Evolutionary conservation across 192 early-diverging fungal species (phyloP), one percentile per base, ranked within the genome.

Genomic region (Podila horticola): DNA sequence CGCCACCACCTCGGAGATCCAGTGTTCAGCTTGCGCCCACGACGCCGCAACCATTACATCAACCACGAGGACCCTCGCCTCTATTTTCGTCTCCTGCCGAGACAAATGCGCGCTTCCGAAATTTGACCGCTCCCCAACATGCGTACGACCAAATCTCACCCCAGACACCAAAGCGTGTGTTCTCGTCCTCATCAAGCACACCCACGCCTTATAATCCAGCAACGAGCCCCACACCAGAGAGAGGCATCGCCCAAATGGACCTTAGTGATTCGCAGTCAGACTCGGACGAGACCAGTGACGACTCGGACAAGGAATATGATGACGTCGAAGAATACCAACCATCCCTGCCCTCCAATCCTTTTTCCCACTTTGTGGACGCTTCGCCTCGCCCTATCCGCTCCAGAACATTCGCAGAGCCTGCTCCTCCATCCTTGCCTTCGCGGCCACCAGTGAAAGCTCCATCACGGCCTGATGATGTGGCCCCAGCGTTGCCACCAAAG

Each of bases 241-340:
- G 71, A 59, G 77, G 77, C 36, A 60, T 73, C 34, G 71, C 77
- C 38, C 66, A 63, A 22, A 72, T 73, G 62, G 77, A 81, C 15
- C 34, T 81, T 36, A 81, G 77, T 26, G 77, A 81, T 34, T 73
- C 71, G 30, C 77, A 81, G 36, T 73, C 77, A 36, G 77, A 81
- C 45, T 73, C 71, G 15, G 77, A 81, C 33, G 77, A 51, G 65
- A 81, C 77, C 9, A 81, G 81, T 45, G 81, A 83, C 36, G 81
- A 83, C 41, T 76, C 83, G 31, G 74, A 74, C 33, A 74, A 63
- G 64, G 74, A 81, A 4, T 81, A 84, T 71, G 83, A 79, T 50
- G 71, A 84, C 48, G 59, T 41, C 2, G 71, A 73, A 31, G 74
- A 74, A 62, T 58, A 65, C 41, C 24, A 61, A 8, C 49, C 71